Base-by-base conservation (phyloP, 2,329 filamentous ascomycete species). In the Exserohilum rostratum region DNA sequence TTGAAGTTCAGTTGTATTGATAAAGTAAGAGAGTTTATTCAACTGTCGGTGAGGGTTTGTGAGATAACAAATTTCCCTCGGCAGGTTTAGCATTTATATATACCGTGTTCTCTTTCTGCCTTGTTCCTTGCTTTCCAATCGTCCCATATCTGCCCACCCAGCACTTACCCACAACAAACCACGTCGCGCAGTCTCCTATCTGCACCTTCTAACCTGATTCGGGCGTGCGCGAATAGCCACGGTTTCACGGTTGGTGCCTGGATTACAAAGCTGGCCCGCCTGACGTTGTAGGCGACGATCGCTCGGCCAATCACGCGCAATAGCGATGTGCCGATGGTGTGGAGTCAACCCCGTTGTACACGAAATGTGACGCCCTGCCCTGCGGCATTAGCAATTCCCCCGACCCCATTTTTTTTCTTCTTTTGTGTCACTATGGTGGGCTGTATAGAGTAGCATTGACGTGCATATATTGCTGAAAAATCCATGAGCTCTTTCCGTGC, bases 221-320 rank as follows among this genome's bases (percentile, higher is more conserved):
- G 22, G 22, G 22, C 7, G 22, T 25, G 22, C 7, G 22, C 4
- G 22, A 25, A 25, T 25, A 4, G 22, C n/a, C 22, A 25, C 7
- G 7, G 22, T 25, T 25, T 15, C 17, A 48, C 20, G 27, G 31
- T n/a, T 33, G 22, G 17, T 15, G 13, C 0, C 25, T 40, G 7
- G 15, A 48, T 48, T 48, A 48, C 46, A 40, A 48, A 48, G 46
- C 46, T 10, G 27, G 46, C 31, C 34, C 25, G 6, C 22, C 22
- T 25, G 22, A 31, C 22, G 10, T 11, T 7, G 39, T 31, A 11
- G 10, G 34, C 31, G 17, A 17, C 17, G 13, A 6, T 13, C 10
- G 1, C 5, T 6, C 3, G 3, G n/a, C 46, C 46, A 48, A 48
- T 48, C 35, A 48, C 1, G 6, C 25, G 1, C 17, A 10, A 20